Evolutionary conservation across 768 basidiomycete genomes (phyloP), one percentile per base, ranked within the genome.

Genomic region (Mycena filopes): DNA sequence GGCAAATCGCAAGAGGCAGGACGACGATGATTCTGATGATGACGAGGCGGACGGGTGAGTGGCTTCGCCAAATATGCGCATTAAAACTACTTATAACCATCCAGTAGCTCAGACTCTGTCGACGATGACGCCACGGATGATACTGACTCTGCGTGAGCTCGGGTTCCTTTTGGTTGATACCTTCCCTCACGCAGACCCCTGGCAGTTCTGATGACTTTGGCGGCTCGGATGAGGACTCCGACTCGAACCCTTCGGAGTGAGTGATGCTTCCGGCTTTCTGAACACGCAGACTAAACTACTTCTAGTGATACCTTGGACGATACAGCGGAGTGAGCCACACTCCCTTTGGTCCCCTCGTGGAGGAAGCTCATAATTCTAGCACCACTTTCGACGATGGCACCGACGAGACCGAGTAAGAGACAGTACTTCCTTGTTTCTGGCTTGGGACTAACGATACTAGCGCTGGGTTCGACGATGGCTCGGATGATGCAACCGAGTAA

Each of bases 1-100:
- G 46, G 59, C 54, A 20, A 41, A 55, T 4, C 23, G 10, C 2
- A 60, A 66, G 36, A 11, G 58, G 10, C 51, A 66, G 28, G 65
- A 58, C 21, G 64, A 59, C 9, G 25, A 31, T 33, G 58, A 31
- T 18, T 31, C 33, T 2, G 59, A 51, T n/a, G 25, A 41, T 3
- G 33, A 18, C 21, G 11, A 7, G 5, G 18, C 11, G 9, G 47
- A 58, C 21, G 56, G 48, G 47, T 48, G 20, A 18, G 18, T 9
- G 25, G 5, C n/a, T 29, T 55, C 5, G 23, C 13, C 38, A 18
- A 3, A n/a, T 4, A 21, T 33, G 6, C 31, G 13, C 5, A 13
- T 10, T 11, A 7, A 33, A 6, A 8, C 7, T 15, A 50, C 4
- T 5, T 50, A 21, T 29, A 1, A 8, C 18, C n/a, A n/a, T n/a